Percentiles rank a stretch among this genome's conserved stretches.
Conservation (phyloP, 108 stramenopile genomes). For the Cyclotella sp. region DNA sequence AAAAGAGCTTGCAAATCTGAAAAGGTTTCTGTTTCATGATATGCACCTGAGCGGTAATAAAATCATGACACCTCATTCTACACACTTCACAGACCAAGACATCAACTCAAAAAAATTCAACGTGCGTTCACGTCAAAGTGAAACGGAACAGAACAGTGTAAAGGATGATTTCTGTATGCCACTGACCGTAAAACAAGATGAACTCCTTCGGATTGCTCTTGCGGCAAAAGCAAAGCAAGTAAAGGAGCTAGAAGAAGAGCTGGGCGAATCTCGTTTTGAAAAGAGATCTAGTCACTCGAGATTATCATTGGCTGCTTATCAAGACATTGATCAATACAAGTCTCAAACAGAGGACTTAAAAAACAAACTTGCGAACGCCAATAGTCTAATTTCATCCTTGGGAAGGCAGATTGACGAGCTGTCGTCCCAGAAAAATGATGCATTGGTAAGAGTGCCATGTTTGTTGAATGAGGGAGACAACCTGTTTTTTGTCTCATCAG, state of each 20-base stretch:
- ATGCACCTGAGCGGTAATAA: not conserved
- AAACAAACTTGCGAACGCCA: slow-evolving; percentile 35
- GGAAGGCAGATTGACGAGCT: slow-evolving; percentile 45
- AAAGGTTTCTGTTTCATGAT: slow-evolving; percentile 26
- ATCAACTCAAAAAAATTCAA: not conserved
- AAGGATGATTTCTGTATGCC: slow-evolving; percentile 17
- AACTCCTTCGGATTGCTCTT: slow-evolving; percentile 18
- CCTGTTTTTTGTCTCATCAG: not conserved
- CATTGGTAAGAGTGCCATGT: slow-evolving; percentile 21
- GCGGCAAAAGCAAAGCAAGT: slow-evolving; percentile 20
- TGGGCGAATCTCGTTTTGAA: not conserved
- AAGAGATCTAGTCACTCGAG: not conserved
- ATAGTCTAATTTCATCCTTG: slow-evolving; percentile 38
- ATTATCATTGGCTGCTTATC: not conserved
- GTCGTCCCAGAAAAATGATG: slow-evolving; percentile 48
- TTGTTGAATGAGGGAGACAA: not conserved
- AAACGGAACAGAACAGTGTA: not conserved
- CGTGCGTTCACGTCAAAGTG: not conserved
- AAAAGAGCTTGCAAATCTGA: slow-evolving; percentile 28
- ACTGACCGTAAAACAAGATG: not conserved
- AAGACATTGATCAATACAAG: slow-evolving; percentile 16
- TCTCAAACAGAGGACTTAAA: slow-evolving; percentile 22
- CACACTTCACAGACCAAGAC: not conserved
- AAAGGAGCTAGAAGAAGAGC: slow-evolving; percentile 19
- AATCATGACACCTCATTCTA: not conserved